Evolutionary conservation across 306 rosid genomes (phyloP).

Genomic region (Quillaja saponaria): DNA sequence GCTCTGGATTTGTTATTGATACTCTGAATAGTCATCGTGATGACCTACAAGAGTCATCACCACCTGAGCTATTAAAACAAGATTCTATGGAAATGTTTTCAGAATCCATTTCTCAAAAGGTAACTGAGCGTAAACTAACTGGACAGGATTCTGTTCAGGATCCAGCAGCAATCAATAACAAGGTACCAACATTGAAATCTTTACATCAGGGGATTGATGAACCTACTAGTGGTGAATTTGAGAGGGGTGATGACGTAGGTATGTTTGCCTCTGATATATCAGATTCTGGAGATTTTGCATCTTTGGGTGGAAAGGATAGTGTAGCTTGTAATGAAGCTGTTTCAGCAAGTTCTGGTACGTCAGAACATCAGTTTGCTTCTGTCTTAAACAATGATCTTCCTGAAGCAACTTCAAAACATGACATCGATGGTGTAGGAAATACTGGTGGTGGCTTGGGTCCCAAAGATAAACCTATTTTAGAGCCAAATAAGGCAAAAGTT

Average conservation of each 20-base stretch:
- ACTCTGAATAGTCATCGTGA: slow-evolving; percentile 30
- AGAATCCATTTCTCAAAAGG: slow-evolving; percentile 21
- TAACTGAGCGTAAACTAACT: slow-evolving; percentile 34
- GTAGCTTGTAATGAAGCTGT: slow-evolving; percentile 32
- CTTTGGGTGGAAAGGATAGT: slow-evolving; percentile 42
- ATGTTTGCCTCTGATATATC: slow-evolving; percentile 25
- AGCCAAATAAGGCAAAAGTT: slow-evolving; percentile 56
- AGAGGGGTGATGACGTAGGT: slow-evolving; percentile 27
- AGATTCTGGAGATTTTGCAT: slow-evolving; percentile 32
- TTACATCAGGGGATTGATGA: slow-evolving; percentile 36
- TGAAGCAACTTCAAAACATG: slow-evolving; percentile 39
- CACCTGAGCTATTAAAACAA: slow-evolving; percentile 37
- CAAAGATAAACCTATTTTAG: slow-evolving; percentile 56
- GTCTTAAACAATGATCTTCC: slow-evolving; percentile 28
- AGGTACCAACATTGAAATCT: slow-evolving; percentile 31
- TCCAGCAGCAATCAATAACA: slow-evolving; percentile 28
- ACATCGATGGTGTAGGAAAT: slow-evolving; percentile 47
- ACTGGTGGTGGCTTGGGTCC: slow-evolving; percentile 35
- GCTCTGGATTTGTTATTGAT: slow-evolving; percentile 30
- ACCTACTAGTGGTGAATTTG: slow-evolving; percentile 42
- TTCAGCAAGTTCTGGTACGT: slow-evolving; percentile 29
- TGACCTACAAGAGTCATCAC: slow-evolving; percentile 33
- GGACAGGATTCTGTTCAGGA: slow-evolving; percentile 32
- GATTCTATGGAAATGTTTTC: slow-evolving; percentile 23
- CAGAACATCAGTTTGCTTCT: slow-evolving; percentile 41